Base-by-base conservation (phyloP, 345 rosid genomes). In the Camelina hispida region DNA sequence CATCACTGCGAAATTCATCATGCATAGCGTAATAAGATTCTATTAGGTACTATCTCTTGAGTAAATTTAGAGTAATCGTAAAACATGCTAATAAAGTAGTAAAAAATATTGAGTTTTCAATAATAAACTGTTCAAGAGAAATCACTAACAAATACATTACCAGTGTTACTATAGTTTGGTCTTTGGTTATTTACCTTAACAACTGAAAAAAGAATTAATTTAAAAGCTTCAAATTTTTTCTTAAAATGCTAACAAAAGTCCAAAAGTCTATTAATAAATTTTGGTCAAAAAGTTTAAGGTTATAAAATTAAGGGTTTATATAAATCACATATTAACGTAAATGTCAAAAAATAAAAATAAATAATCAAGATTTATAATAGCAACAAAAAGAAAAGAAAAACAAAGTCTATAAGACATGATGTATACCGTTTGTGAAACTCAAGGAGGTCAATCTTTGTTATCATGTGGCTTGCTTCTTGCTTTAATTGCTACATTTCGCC, bases 401-500 rank as follows among this genome's bases (percentile, higher is more conserved):
- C 3, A 59, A 35, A 11, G 64, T 44, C 25, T 35, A 66, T 28
- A 28, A 60, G 61, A 22, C 46, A 67, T 68, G 40, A 56, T 38
- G 3, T 38, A 9, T 78, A 92, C 94, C 91, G 81, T 56, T 81
- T 61, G 34, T 81, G 79, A 76, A 70, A 78, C 75, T 90, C 84
- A 78, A 88, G 85, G 28, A 64, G 62, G 71, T 84, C 94, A 66
- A 92, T 87, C 85, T 80, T 82, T 82, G 68, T 76, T 15, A 72
- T 83, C 88, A 88, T 61, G 51, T 61, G 63, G 47, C 64, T 79
- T 38, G 84, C 71, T 78, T 90, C 96, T 16, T 77, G 48, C 83
- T 72, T 84, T 66, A 81, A 30, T 75, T 78, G 82, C 92, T 92
- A 84, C 89, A 83, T 55, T 37, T 40, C 4, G 13, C 50, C 57